Evolutionary conservation across 1,139 yeast species (phyloP).

Genomic region (Blastobotrys illinoisensis): DNA sequence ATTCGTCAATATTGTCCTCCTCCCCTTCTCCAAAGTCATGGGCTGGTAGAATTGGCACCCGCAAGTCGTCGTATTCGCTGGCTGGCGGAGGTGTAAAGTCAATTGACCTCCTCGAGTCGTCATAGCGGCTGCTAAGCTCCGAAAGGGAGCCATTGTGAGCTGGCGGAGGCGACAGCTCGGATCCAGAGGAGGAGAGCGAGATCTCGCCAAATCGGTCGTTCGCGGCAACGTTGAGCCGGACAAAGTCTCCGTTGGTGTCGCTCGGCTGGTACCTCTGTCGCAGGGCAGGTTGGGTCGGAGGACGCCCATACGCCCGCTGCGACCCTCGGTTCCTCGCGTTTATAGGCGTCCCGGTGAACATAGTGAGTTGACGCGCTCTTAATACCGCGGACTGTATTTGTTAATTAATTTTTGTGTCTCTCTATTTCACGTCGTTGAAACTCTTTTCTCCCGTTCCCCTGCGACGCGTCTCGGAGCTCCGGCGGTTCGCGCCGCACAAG

Average conservation of each 20-base stretch:
- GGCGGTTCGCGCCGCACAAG: not conserved
- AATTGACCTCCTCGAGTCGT: constrained; percentile 5
- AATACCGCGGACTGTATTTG: not conserved
- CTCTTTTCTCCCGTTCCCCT: not conserved
- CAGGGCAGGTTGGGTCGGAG: constrained; percentile 14
- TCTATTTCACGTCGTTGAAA: not conserved
- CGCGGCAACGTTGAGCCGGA: not conserved
- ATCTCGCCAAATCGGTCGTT: not conserved
- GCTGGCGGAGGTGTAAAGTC: not conserved
- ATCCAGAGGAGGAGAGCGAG: not conserved
- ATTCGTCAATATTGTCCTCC: constrained; percentile 9
- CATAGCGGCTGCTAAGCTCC: constrained; percentile 4
- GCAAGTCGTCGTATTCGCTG: constrained; percentile 4
- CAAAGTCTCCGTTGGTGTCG: not conserved
- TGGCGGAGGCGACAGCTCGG: not conserved
- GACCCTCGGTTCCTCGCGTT: constrained; percentile 12
- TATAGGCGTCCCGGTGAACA: constrained; percentile 15
- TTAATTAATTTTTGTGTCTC: not conserved
- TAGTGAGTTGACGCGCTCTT: not conserved
- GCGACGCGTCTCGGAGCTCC: not conserved
- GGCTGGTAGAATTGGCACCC: constrained; percentile 11
- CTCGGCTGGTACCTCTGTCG: constrained; percentile 6
- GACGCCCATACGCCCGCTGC: constrained; percentile 10
- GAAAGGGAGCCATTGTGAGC: not conserved
- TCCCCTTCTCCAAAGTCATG: constrained; percentile 9